A percentile compares a stretch with the other conserved stretches of the same genome.
phyloP scores from a whole-genome alignment of 2,329 filamentous ascomycete species.

The Alternaria incomplexa region DNA sequence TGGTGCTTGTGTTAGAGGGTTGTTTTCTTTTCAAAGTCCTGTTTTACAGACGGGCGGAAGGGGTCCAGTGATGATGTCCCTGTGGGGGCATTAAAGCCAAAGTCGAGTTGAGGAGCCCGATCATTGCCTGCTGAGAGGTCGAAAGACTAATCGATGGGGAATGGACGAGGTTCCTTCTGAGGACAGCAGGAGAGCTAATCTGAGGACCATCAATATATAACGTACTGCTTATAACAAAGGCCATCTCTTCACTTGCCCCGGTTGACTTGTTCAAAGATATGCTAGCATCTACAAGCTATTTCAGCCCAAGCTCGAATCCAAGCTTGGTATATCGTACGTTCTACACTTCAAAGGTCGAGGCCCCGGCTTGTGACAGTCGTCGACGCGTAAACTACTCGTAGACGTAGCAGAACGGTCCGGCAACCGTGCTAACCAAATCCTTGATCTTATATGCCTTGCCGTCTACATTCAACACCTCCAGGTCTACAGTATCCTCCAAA shows the following conservation, averaged over 20 bases:
- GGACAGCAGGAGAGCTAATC: slow-evolving; percentile 46
- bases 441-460: slow-evolving; percentile 48
- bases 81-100: slow-evolving; percentile 43
- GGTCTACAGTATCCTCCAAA: slow-evolving; percentile 45
- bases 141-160: slow-evolving; percentile 17
- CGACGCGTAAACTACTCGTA: slow-evolving; percentile 38
- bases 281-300: background rate
- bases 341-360: background rate
- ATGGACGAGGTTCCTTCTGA: slow-evolving; percentile 35
- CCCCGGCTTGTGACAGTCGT: background rate
- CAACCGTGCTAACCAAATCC: slow-evolving; percentile 54
- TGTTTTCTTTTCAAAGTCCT: slow-evolving; percentile 12
- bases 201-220: slow-evolving; percentile 34
- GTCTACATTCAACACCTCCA: slow-evolving; percentile 47
- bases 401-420: slow-evolving; percentile 57
- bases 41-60: slow-evolving; percentile 20
- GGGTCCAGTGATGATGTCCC: slow-evolving; percentile 44
- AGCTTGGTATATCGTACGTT: background rate
- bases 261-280: background rate
- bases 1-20: slow-evolving; percentile 16
- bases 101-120: slow-evolving; percentile 40
- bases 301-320: background rate
- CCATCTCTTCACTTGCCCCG: background rate
- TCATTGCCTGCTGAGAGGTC: slow-evolving; percentile 16
- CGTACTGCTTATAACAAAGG: background rate